These are phyloP conservation scores for Cryptococcus amylolentus DNA, from an alignment of 1,284 basidiomycete species.

Conservation along the genomic window DNA sequence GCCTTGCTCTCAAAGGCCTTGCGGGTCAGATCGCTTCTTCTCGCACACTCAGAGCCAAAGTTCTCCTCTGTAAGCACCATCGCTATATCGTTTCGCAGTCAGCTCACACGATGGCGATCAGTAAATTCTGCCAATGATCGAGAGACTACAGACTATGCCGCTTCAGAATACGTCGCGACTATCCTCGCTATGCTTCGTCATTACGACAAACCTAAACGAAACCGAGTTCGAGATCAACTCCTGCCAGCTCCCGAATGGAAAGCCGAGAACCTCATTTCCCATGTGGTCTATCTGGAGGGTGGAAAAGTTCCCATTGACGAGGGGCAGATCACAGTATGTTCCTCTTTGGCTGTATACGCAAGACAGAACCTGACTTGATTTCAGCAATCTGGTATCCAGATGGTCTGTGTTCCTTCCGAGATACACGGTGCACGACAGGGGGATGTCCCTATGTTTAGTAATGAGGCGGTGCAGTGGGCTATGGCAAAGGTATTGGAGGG, in stretches of 20 bases:
- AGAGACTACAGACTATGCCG: slow-evolving; percentile 81
- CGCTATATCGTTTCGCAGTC: background rate
- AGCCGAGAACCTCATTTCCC: slow-evolving; percentile 59
- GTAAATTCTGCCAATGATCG: slow-evolving; percentile 88
- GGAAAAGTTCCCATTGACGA: slow-evolving; percentile 63
- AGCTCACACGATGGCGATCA: slow-evolving; percentile 34
- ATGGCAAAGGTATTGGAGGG: slow-evolving; percentile 27
- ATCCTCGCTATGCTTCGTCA: slow-evolving; percentile 69
- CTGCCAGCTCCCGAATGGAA: slow-evolving; percentile 19
- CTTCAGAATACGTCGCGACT: slow-evolving; percentile 78
- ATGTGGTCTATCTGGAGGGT: slow-evolving; percentile 71
- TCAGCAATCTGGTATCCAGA: slow-evolving; percentile 33
- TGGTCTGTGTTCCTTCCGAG: slow-evolving; percentile 30
- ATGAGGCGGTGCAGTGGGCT: slow-evolving; percentile 42
- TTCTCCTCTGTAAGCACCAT: slow-evolving; percentile 68
- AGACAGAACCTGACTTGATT: background rate
- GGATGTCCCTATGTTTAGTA: slow-evolving; percentile 33
- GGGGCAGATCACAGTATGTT: slow-evolving; percentile 60
- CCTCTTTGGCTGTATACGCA: background rate
- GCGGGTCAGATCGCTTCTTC: slow-evolving; percentile 76
- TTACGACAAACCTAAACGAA: slow-evolving; percentile 44
- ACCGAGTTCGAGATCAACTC: slow-evolving; percentile 1
- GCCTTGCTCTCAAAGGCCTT: slow-evolving; percentile 78
- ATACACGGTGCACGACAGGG: slow-evolving; percentile 19
- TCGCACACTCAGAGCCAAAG: slow-evolving; percentile 67